Percentiles rank a stretch among this genome's conserved stretches.
These are phyloP conservation scores for Termitomyces sp. DNA, from an alignment of 768 basidiomycete species.

Conservation along the genomic window DNA sequence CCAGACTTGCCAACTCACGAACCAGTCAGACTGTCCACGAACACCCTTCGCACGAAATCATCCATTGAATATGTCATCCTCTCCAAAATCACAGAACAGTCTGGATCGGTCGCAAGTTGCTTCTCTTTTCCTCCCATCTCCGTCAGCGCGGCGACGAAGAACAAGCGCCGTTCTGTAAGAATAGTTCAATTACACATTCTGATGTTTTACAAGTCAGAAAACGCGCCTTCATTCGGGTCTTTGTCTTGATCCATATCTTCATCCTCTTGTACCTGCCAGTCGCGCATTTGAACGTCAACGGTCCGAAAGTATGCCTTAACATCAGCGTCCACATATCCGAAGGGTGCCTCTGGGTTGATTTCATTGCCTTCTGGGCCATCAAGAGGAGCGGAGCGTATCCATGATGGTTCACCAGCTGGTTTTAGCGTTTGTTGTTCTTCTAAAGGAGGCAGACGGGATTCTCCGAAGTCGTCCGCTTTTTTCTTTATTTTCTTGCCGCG, in stretches of 20 bases:
- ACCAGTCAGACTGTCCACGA: slow-evolving; percentile 82
- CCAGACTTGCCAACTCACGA: slow-evolving; percentile 53
- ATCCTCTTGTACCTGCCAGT: slow-evolving; percentile 71
- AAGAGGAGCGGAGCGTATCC: slow-evolving; percentile 53
- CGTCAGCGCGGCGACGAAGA: slow-evolving; percentile 77
- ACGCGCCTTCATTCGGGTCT: slow-evolving; percentile 71
- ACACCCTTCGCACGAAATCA: slow-evolving; percentile 90
- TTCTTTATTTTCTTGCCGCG: slow-evolving; percentile 18
- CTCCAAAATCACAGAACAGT: slow-evolving; percentile 88
- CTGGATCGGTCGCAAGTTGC: slow-evolving; percentile 88
- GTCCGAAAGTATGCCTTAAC: slow-evolving; percentile 91
- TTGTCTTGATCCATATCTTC: slow-evolving; percentile 33
- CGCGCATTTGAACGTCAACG: slow-evolving; percentile 82
- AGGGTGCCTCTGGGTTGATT: slow-evolving; percentile 68
- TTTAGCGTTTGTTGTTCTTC: slow-evolving; percentile 20
- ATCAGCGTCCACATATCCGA: slow-evolving; percentile 86
- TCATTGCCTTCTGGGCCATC: slow-evolving; percentile 28
- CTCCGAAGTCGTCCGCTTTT: not conserved
- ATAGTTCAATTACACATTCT: not conserved
- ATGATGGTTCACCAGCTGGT: slow-evolving; percentile 52
- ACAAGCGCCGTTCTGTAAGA: slow-evolving; percentile 67
- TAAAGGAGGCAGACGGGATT: not conserved
- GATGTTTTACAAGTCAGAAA: not conserved
- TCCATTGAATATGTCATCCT: slow-evolving; percentile 92
- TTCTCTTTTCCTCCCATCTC: slow-evolving; percentile 90